Percentiles rank a stretch among this genome's conserved stretches.
These are phyloP conservation scores for Earliella scabrosa DNA, from an alignment of 1,284 basidiomycete genomes.

Conservation along the genomic window DNA sequence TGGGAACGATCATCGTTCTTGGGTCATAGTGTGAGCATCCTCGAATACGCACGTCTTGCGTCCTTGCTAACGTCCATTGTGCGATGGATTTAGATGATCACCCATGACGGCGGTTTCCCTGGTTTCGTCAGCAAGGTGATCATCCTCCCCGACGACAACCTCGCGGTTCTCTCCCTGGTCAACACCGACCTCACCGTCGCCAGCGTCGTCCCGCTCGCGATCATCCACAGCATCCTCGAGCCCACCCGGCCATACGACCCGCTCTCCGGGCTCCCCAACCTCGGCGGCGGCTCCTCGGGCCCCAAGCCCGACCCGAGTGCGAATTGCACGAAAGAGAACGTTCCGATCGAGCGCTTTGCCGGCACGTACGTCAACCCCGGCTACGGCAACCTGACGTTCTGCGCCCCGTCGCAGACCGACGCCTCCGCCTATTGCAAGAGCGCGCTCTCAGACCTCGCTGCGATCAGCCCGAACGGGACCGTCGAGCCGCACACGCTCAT, in stretches of 20 bases:
- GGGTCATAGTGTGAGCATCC: conserved; percentile 21
- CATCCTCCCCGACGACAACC: conserved; percentile 33
- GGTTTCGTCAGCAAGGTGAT: conserved; percentile 44
- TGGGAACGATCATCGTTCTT: conserved; percentile 27
- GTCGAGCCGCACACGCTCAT: conserved; percentile 15
- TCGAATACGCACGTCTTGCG: conserved; percentile 15
- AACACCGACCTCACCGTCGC: conserved; percentile 43
- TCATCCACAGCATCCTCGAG: conserved; percentile 21
- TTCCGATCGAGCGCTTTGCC: conserved; percentile 24
- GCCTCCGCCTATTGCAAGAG: conserved; percentile 29
- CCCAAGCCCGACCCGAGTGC: neutral
- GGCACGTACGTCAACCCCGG: conserved; percentile 40
- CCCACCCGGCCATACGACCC: conserved; percentile 6
- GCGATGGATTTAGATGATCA: conserved; percentile 18
- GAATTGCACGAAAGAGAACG: neutral
- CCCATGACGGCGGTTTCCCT: conserved; percentile 27
- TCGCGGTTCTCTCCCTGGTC: conserved; percentile 45
- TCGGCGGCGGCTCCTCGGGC: neutral
- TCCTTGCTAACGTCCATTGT: conserved; percentile 14
- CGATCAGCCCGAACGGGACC: conserved; percentile 23
- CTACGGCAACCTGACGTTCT: conserved; percentile 42
- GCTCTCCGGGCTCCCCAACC: neutral
- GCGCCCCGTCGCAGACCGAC: conserved; percentile 27
- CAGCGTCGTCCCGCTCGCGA: conserved; percentile 32
- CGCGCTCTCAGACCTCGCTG: conserved; percentile 32